Base-by-base conservation (phyloP, 2,329 filamentous ascomycete species). In the Endocalyx cinctus region DNA sequence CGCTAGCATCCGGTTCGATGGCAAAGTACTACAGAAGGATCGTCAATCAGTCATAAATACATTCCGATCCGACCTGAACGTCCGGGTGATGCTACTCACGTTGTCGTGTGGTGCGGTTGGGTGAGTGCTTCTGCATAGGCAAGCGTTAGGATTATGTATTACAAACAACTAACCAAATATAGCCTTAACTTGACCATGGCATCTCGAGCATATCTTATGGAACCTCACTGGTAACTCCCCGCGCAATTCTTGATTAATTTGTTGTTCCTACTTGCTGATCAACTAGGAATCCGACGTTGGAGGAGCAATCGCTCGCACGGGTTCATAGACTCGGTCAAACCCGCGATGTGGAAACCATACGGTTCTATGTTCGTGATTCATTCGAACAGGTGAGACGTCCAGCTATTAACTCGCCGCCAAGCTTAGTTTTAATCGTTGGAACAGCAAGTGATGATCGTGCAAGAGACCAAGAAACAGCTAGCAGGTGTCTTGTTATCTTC, bases 81-180 rank as follows among this genome's bases (percentile, higher is more conserved):
- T 68, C 4, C 50, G 54, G 0, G 63, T 74, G 4, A 59, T 72
- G 34, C 55, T 76, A 0, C 46, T 74, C 1, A 72, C 70, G 1
- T 48, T 74, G 2, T 63, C 64, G 0, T 76, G 71, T 33, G 72
- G 68, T 22, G 67, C 69, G n/a, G 64, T 67, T 15, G 70, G 71
- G 67, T 69, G 47, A 49, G 63, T 30, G 14, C 16, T 10, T 6
- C n/a, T n/a, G n/a, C n/a, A n/a, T n/a, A n/a, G n/a, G n/a, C n/a
- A n/a, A 12, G 12, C 3, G n/a, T 6, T 17, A n/a, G 20, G 23
- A 19, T 10, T 8, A 12, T 19, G 8, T 5, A n/a, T 25, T 40
- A 20, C 20, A 11, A 27, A 19, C 29, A 11, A 42, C 17, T n/a
- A n/a, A 17, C 13, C 0, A 10, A 4, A 17, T 11, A 17, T n/a